These are phyloP conservation scores for Brassica nigra DNA, from an alignment of 345 rosid genomes.

Conservation along the genomic window DNA sequence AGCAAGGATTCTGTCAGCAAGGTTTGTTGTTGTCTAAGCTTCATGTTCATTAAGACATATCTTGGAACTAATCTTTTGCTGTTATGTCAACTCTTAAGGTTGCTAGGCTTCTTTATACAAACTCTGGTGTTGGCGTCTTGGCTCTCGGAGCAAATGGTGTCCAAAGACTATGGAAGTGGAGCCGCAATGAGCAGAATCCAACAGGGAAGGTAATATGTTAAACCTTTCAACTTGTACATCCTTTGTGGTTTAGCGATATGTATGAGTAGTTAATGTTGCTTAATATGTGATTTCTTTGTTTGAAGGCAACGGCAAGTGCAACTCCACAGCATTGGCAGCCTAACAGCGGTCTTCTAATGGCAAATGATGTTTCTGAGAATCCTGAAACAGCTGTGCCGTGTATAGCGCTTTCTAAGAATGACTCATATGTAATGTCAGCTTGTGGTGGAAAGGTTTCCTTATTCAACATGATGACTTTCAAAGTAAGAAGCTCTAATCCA, in stretches of 20 bases:
- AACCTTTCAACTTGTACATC: neutral
- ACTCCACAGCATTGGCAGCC: slow-evolving; percentile 82
- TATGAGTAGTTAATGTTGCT: neutral
- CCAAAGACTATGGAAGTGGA: slow-evolving; percentile 62
- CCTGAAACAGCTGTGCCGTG: slow-evolving; percentile 54
- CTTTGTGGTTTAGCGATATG: neutral
- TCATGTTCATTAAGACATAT: neutral
- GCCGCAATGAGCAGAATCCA: slow-evolving; percentile 55
- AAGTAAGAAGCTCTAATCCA: slow-evolving; percentile 32
- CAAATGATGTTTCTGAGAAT: slow-evolving; percentile 70
- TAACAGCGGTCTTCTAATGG: slow-evolving; percentile 68
- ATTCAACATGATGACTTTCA: slow-evolving; percentile 65
- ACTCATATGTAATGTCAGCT: slow-evolving; percentile 66
- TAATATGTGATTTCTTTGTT: neutral
- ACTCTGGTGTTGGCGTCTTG: slow-evolving; percentile 54
- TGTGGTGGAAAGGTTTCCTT: slow-evolving; percentile 58
- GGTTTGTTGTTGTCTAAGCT: slow-evolving; percentile 45
- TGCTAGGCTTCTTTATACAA: slow-evolving; percentile 58
- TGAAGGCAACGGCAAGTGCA: slow-evolving; percentile 65
- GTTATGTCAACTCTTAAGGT: slow-evolving; percentile 31
- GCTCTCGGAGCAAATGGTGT: slow-evolving; percentile 56
- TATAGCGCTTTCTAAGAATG: slow-evolving; percentile 61
- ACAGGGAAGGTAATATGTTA: slow-evolving; percentile 47
- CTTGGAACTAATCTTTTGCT: neutral
- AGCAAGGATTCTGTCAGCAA: slow-evolving; percentile 74